Base-by-base conservation (phyloP, 2,329 filamentous ascomycete genomes). In the Endothia cerciana region DNA sequence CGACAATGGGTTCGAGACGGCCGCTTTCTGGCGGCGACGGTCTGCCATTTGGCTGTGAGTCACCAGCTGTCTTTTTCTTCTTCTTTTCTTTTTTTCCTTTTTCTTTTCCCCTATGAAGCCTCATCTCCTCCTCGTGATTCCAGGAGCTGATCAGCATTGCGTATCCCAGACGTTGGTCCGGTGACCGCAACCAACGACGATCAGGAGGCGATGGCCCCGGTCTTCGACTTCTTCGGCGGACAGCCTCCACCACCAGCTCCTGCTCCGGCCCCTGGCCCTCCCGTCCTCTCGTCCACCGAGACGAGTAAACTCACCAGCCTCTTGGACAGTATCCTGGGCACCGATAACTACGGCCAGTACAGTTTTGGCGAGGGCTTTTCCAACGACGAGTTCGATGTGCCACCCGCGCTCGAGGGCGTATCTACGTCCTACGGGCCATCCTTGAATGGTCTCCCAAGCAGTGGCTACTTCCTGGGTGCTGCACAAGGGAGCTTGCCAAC, bases 11-110 rank as follows among this genome's bases (percentile, higher is more conserved):
- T 83, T 84, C 85, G 78, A 82, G 80, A 78, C 83, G 83, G 78
- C 81, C 82, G 75, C 17, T 19, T 10, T 80, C 83, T 72, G 81
- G 86, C 72, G 78, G 82, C 65, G 81, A 84, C 70, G 64, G 53
- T 51, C 79, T 85, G 74, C 85, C 87, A 45, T 91, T 91, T 82
- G 89, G 89, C 73, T 91, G 89, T 91, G 83, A 72, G 88, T 84
- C 57, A 61, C 51, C 62, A 17, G 41, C 30, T 28, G 11, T 36
- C 17, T 19, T 58, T 17, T n/a, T n/a, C n/a, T n/a, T n/a, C n/a
- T n/a, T n/a, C n/a, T n/a, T n/a, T n/a, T n/a, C n/a, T n/a, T n/a
- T n/a, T n/a, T n/a, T n/a, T n/a, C n/a, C n/a, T n/a, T n/a, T n/a
- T n/a, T n/a, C n/a, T n/a, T n/a, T n/a, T n/a, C n/a, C n/a, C n/a